These are phyloP conservation scores for Diacronema lutheri DNA, from an alignment of 78 protist genomes.

Conservation along the genomic window DNA sequence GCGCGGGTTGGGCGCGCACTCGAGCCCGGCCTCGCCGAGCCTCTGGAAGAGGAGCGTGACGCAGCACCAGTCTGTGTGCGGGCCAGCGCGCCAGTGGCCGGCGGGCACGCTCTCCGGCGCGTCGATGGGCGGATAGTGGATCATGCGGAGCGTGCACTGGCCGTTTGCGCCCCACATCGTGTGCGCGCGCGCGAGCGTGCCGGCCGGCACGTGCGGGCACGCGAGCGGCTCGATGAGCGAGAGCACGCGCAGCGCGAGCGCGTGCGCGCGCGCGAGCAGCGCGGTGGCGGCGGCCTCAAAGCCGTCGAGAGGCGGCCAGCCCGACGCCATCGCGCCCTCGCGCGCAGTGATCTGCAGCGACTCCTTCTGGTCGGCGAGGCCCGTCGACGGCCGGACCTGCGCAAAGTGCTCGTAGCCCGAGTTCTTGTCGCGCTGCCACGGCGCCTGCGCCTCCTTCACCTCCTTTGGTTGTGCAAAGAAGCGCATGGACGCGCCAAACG, in stretches of 20 bases:
- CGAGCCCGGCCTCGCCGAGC: background rate
- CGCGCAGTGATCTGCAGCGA: constrained; percentile 11
- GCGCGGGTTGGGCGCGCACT: constrained; percentile 12
- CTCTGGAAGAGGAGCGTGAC: background rate
- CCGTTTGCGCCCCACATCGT: background rate
- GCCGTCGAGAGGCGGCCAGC: background rate
- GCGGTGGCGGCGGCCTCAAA: background rate
- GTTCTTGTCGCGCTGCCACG: background rate
- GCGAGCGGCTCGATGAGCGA: background rate
- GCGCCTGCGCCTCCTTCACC: background rate
- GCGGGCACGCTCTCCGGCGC: background rate
- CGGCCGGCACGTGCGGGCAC: background rate
- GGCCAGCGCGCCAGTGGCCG: constrained; percentile 4
- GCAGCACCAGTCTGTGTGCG: constrained; percentile 1
- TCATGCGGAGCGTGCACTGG: constrained; percentile 18
- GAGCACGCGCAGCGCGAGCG: background rate
- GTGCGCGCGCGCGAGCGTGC: constrained; percentile 2
- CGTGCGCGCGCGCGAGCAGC: background rate
- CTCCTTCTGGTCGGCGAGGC: constrained; percentile 13
- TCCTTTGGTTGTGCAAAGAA: background rate
- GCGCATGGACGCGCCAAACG: background rate
- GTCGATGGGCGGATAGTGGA: constrained; percentile 1
- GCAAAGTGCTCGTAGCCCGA: background rate
- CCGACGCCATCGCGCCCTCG: background rate
- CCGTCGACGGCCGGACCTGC: constrained; percentile 8